phyloP scores from a whole-genome alignment of 352 stramenopile genomes.

The Phytophthora vignae region DNA sequence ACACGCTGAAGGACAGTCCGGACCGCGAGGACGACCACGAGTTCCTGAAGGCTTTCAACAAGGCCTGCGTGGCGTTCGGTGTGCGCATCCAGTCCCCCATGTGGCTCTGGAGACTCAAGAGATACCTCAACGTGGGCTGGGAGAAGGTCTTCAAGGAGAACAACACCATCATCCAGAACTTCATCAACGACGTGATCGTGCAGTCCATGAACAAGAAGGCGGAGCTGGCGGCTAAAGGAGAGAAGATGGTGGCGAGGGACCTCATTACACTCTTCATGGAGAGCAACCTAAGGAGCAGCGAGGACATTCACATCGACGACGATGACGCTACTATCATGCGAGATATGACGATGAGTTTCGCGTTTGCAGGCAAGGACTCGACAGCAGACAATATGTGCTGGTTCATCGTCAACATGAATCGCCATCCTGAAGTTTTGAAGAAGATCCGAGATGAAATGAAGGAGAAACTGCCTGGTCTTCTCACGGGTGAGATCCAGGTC shows the following conservation, averaged over 20 bases:
- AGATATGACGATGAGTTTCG: conserved; percentile 80
- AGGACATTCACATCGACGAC: conserved; percentile 35
- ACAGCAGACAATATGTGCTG: conserved; percentile 70
- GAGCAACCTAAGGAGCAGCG: conserved; percentile 23
- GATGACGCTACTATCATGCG: conserved; percentile 57
- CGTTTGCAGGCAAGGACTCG: conserved; percentile 82
- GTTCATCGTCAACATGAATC: conserved; percentile 76
- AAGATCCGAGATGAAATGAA: conserved; percentile 71
- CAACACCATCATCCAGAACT: conserved; percentile 48
- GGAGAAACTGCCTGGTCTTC: conserved; percentile 43
- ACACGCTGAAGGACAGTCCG: conserved; percentile 45
- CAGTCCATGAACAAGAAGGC: conserved; percentile 52
- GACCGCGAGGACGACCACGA: conserved; percentile 47
- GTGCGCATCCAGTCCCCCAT: conserved; percentile 40
- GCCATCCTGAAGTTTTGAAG: conserved; percentile 52
- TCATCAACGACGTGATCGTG: conserved; percentile 61
- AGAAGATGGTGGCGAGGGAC: conserved; percentile 54
- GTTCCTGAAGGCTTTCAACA: conserved; percentile 60
- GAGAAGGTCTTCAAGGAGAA: conserved; percentile 54
- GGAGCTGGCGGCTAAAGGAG: conserved; percentile 57
- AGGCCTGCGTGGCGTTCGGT: conserved; percentile 37
- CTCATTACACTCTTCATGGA: conserved; percentile 53
- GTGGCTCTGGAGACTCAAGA: conserved; percentile 50
- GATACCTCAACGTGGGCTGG: conserved; percentile 43
- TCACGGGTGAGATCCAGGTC: conserved; percentile 34